These are phyloP conservation scores for Phyllosticta paracitricarpa DNA, from an alignment of 2,329 filamentous ascomycete species.

Conservation along the genomic window DNA sequence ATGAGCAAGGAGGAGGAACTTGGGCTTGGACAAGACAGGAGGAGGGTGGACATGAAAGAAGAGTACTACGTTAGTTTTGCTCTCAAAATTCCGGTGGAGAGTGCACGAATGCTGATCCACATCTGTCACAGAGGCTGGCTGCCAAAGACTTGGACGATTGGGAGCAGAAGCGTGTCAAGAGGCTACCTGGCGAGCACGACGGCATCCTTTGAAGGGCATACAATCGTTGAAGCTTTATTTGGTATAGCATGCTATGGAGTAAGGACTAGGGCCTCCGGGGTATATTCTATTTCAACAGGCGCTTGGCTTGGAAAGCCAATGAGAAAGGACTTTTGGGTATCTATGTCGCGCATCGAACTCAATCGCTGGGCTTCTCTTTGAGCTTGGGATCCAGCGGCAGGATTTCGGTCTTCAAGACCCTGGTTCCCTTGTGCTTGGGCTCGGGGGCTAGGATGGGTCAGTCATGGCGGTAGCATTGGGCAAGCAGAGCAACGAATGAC, in stretches of 20 bases:
- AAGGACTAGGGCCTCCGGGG: not conserved
- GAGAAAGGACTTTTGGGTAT: not conserved
- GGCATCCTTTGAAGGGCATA: conserved; percentile 49
- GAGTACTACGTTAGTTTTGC: conserved; percentile 67
- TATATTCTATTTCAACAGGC: conserved; percentile 1
- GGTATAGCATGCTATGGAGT: not conserved
- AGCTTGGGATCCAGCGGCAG: conserved; percentile 22
- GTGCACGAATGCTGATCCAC: not conserved
- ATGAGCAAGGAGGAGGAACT: conserved; percentile 79
- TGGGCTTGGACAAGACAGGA: conserved; percentile 60
- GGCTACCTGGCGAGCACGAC: conserved; percentile 82
- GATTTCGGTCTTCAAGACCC: conserved; percentile 53
- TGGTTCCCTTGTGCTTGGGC: conserved; percentile 53
- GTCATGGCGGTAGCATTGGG: not conserved
- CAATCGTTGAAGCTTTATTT: not conserved
- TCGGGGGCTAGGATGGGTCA: conserved; percentile 43
- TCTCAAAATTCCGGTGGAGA: not conserved
- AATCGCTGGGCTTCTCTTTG: not conserved
- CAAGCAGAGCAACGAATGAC: not conserved
- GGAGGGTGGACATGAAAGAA: conserved; percentile 70
- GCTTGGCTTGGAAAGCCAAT: not conserved
- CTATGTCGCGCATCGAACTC: not conserved
- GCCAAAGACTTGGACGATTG: conserved; percentile 90
- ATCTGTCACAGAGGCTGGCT: conserved; percentile 54
- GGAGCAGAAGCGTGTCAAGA: conserved; percentile 91